phyloP scores from a whole-genome alignment of 371 early-diverging fungal genomes.

The Smittium culicis region DNA sequence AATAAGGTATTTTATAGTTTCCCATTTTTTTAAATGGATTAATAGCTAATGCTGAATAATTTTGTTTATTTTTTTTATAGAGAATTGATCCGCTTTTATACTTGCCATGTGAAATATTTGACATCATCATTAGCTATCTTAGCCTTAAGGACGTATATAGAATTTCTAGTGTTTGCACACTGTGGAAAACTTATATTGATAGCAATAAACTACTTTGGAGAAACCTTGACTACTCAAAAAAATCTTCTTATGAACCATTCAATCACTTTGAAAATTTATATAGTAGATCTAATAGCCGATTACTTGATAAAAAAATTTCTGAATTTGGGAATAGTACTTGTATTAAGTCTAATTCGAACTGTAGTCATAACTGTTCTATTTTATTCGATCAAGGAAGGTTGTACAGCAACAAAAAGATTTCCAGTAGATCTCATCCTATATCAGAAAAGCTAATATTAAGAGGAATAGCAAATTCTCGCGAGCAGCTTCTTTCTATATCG shows the following conservation, averaged over 20 bases:
- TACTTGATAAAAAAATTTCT: too few species aligned
- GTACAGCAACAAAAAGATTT: too few species aligned
- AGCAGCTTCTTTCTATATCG: neutral
- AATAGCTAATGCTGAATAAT: neutral
- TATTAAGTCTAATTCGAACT: too few species aligned
- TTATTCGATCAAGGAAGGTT: too few species aligned
- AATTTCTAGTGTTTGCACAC: neutral
- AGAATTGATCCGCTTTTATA: neutral
- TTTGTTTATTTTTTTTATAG: neutral
- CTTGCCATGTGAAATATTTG: neutral
- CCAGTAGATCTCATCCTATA: neutral
- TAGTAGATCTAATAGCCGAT: too few species aligned
- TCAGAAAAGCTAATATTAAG: neutral
- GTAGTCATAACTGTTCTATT: too few species aligned
- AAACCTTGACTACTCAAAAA: neutral
- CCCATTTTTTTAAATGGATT: too few species aligned
- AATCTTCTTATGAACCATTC: too few species aligned
- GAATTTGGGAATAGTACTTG: too few species aligned
- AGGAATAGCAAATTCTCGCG: neutral
- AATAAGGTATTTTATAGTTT: too few species aligned
- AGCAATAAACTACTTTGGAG: neutral
- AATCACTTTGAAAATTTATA: too few species aligned
- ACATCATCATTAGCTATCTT: neutral
- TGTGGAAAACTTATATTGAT: constrained; percentile 7
- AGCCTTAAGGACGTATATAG: neutral